phyloP scores from a whole-genome alignment of 305 asterid species.

The Galium porrigens region DNA sequence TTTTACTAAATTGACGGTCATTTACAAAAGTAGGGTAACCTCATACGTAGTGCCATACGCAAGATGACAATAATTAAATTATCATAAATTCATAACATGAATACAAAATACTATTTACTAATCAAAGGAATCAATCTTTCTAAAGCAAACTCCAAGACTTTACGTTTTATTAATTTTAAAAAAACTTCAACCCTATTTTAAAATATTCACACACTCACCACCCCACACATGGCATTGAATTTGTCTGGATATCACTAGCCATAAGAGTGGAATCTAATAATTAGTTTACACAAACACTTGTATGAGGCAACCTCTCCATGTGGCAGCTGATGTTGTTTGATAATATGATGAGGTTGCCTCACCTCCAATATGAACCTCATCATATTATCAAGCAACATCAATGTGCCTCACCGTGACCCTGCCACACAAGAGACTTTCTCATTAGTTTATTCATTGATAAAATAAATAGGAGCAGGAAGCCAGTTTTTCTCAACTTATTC shows the following conservation, averaged over 20 bases:
- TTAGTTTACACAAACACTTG: too few relatives aligned
- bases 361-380: too few relatives aligned
- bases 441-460: background rate
- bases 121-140: background rate
- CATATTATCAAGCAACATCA: too few relatives aligned
- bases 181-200: background rate
- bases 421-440: too few relatives aligned
- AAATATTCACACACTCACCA: background rate
- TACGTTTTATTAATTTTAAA: background rate
- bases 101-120: background rate
- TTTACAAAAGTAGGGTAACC: background rate
- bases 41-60: constrained; percentile 1
- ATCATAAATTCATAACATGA: background rate
- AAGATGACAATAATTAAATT: background rate
- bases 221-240: background rate
- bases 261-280: background rate
- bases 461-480: background rate
- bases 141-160: background rate
- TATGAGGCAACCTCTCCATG: too few relatives aligned
- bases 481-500: too few relatives aligned
- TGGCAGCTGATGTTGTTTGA: too few relatives aligned
- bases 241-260: background rate
- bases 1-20: background rate
- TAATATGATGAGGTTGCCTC: too few relatives aligned
- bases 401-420: too few relatives aligned